Conservation (phyloP, 306 rosid species). For the Prunus kanzakura region DNA sequence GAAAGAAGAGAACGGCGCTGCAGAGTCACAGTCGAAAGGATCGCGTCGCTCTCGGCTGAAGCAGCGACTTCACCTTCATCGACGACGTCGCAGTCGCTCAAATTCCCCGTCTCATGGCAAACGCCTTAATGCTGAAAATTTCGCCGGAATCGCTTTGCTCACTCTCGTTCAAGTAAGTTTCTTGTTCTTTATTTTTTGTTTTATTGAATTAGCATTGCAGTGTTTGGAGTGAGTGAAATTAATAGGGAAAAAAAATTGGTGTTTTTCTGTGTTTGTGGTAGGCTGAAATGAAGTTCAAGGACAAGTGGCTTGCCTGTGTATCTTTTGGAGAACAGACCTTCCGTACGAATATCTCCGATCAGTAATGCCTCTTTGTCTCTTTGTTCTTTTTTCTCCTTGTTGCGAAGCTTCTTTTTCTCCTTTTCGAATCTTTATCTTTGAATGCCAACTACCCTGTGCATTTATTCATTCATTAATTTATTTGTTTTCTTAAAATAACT, state of each 20-base stretch:
- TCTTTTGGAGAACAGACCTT: constrained; percentile 91
- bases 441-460: too few relatives aligned
- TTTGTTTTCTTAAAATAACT: neutral
- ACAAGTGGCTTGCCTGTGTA: constrained; percentile 89
- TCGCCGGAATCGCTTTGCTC: constrained; percentile 85
- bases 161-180: constrained; percentile 49
- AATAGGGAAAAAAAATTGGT: neutral
- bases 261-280: constrained; percentile 14
- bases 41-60: constrained; percentile 59
- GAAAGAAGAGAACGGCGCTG: neutral
- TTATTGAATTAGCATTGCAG: neutral
- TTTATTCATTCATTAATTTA: too few relatives aligned
- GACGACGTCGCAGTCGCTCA: constrained; percentile 20
- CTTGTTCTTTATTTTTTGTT: neutral
- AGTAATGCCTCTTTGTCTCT: constrained; percentile 31
- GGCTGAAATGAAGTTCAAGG: constrained; percentile 96
- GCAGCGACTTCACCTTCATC: constrained; percentile 40
- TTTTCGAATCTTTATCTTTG: too few relatives aligned
- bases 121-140: constrained; percentile 39
- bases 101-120: constrained; percentile 30
- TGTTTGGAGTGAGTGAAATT: neutral
- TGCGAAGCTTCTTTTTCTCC: too few relatives aligned
- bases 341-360: constrained; percentile 68
- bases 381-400: neutral
- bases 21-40: constrained; percentile 1